Evolutionary conservation across 2,329 filamentous ascomycete species (phyloP).

Genomic region (Chaetomium globosum): DNA sequence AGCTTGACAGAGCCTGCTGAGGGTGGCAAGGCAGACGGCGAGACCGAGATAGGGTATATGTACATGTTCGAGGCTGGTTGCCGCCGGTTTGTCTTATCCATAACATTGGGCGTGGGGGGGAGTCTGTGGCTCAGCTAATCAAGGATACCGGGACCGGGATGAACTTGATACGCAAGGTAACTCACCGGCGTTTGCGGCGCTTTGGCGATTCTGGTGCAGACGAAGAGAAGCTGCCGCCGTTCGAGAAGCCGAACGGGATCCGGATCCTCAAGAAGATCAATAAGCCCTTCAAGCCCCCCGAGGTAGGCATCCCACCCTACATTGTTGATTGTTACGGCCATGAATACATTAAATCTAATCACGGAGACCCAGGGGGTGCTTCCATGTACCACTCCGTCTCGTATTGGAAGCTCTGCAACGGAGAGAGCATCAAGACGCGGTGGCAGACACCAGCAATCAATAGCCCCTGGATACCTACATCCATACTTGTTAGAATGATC

Average conservation of each 20-base stretch:
- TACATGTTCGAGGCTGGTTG: slow-evolving; percentile 18
- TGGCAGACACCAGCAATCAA: background rate
- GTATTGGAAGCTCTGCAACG: slow-evolving; percentile 27
- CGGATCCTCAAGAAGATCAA: background rate
- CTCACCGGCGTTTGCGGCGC: background rate
- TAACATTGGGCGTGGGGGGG: slow-evolving; percentile 6
- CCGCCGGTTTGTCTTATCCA: slow-evolving; percentile 18
- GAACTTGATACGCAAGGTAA: slow-evolving; percentile 19
- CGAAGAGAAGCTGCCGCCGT: background rate
- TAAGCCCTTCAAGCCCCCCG: background rate
- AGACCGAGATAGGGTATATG: background rate
- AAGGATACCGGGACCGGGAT: slow-evolving; percentile 11
- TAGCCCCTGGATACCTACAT: background rate
- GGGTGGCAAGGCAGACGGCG: background rate
- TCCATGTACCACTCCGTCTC: slow-evolving; percentile 17
- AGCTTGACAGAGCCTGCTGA: background rate
- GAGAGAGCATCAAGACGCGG: background rate
- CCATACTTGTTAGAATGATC: slow-evolving; percentile 15
- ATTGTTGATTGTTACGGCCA: slow-evolving; percentile 16
- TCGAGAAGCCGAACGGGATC: slow-evolving; percentile 7
- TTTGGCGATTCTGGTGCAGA: too few relatives aligned
- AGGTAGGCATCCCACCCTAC: background rate
- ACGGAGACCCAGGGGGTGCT: background rate
- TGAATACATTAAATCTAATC: slow-evolving; percentile 17
- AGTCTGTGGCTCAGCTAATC: slow-evolving; percentile 20